A percentile compares a stretch with the other conserved stretches of the same genome.
Conservation (phyloP, 257 asterid species). For the Gentiana straminea region DNA sequence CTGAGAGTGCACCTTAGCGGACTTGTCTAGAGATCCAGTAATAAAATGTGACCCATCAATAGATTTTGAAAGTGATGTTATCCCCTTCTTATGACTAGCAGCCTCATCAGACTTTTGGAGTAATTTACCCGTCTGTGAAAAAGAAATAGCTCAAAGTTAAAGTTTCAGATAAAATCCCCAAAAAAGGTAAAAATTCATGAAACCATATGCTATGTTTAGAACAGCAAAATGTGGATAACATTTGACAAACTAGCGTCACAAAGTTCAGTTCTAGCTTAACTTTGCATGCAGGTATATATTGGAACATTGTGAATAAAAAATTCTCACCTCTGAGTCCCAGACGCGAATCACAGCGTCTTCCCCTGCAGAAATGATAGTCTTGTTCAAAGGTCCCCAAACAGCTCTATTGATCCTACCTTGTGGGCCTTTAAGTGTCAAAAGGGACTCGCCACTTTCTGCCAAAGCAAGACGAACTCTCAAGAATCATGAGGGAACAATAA, state of each 20-base stretch:
- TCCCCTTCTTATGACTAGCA: slow-evolving; percentile 62
- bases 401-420: slow-evolving; percentile 89
- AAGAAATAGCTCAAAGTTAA: neutral
- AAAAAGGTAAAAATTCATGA: neutral
- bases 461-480: neutral
- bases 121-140: slow-evolving; percentile 56
- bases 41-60: slow-evolving; percentile 69
- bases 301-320: neutral
- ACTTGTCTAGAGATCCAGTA: slow-evolving; percentile 82
- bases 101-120: slow-evolving; percentile 66
- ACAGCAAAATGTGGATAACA: too few species aligned
- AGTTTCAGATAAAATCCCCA: neutral
- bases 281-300: too few species aligned
- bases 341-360: slow-evolving; percentile 75
- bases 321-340: slow-evolving; percentile 81
- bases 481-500: neutral
- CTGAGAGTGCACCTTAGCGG: slow-evolving; percentile 60
- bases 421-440: slow-evolving; percentile 57
- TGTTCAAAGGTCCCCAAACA: slow-evolving; percentile 94
- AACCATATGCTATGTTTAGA: too few species aligned
- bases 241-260: too few species aligned
- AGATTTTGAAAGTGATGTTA: slow-evolving; percentile 72
- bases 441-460: slow-evolving; percentile 64
- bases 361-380: slow-evolving; percentile 75
- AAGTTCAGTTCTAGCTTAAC: too few species aligned